Conservation (phyloP, 257 asterid species). For the Salvia miltiorrhiza region DNA sequence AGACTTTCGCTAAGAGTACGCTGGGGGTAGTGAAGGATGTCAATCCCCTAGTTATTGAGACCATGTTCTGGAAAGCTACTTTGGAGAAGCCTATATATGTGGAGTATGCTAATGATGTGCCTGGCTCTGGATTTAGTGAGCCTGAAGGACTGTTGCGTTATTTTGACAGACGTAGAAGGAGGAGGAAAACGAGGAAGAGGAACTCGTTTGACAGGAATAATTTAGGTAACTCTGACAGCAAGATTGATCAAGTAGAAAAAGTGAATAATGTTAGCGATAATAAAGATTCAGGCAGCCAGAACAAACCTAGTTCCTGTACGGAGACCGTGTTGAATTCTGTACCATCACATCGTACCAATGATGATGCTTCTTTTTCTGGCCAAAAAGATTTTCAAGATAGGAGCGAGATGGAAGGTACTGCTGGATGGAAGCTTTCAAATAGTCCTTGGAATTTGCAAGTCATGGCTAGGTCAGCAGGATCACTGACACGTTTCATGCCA, state of each 20-base stretch:
- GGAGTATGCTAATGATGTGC: constrained; percentile 98
- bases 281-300: constrained; percentile 37
- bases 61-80: constrained; percentile 91
- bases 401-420: constrained; percentile 68
- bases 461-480: constrained; percentile 90
- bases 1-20: constrained; percentile 65
- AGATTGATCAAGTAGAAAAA: constrained; percentile 39
- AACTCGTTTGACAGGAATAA: constrained; percentile 62
- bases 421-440: constrained; percentile 97
- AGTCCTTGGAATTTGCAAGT: constrained; percentile 99
- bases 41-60: constrained; percentile 66
- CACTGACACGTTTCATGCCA: constrained; percentile 95
- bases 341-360: constrained; percentile 27
- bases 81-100: constrained; percentile 80
- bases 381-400: constrained; percentile 34
- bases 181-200: constrained; percentile 50
- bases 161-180: constrained; percentile 52
- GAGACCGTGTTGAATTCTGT: constrained; percentile 35
- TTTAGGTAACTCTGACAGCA: constrained; percentile 32
- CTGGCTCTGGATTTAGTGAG: constrained; percentile 90
- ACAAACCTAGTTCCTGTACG: constrained; percentile 28
- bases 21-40: constrained; percentile 73
- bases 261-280: constrained; percentile 28
- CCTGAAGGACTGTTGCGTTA: constrained; percentile 67
- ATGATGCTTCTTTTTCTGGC: constrained; percentile 30